Conservation (phyloP, 352 stramenopile species). For the Phytophthora litchii region DNA sequence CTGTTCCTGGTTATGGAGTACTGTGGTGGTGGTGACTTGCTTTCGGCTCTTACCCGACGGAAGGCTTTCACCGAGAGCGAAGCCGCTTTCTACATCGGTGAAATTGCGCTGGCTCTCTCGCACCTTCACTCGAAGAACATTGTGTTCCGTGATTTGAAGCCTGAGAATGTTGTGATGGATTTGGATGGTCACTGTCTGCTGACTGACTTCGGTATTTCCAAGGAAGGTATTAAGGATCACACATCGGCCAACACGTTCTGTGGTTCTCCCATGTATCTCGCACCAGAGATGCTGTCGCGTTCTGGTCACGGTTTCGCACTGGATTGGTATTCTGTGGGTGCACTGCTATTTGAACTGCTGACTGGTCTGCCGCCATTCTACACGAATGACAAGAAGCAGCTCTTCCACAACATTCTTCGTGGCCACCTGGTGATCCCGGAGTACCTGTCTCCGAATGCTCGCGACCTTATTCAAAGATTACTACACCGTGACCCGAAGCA, state of each 20-base stretch:
- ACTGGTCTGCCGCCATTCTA: constrained; percentile 88
- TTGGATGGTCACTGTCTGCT: constrained; percentile 81
- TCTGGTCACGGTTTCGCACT: constrained; percentile 83
- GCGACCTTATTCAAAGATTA: constrained; percentile 81
- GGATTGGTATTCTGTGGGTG: constrained; percentile 88
- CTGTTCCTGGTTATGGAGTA: constrained; percentile 90
- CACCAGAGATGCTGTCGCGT: constrained; percentile 82
- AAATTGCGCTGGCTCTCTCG: constrained; percentile 81
- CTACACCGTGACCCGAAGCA: constrained; percentile 84
- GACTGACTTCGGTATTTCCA: constrained; percentile 89
- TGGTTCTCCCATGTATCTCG: constrained; percentile 87
- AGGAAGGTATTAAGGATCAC: constrained; percentile 88
- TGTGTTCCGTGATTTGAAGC: constrained; percentile 88
- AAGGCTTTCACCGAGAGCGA: constrained; percentile 84
- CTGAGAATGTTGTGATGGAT: constrained; percentile 89
- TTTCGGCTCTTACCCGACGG: constrained; percentile 75
- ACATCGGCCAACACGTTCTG: constrained; percentile 88
- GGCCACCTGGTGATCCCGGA: constrained; percentile 82
- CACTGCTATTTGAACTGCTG: constrained; percentile 79
- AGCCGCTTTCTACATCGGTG: constrained; percentile 85
- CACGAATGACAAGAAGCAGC: constrained; percentile 89
- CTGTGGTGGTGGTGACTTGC: constrained; percentile 78
- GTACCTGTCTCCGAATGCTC: constrained; percentile 75
- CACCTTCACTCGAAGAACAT: constrained; percentile 90
- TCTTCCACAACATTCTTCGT: constrained; percentile 91